These are phyloP conservation scores for Hydrangea macrophylla DNA, from an alignment of 148 eudicot species.

Conservation along the genomic window DNA sequence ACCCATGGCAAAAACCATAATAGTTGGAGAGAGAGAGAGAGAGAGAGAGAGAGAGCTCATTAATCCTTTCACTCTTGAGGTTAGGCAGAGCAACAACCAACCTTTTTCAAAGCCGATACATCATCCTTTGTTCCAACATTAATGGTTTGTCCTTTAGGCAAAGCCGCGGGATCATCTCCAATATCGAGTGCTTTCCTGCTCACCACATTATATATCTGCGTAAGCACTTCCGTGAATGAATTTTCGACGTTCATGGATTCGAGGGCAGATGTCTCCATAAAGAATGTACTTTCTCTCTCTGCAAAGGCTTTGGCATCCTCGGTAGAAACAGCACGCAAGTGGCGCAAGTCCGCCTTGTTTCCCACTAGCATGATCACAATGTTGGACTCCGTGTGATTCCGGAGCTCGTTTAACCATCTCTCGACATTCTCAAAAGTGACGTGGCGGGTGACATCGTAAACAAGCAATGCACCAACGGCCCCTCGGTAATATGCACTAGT, in stretches of 20 bases:
- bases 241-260: constrained; percentile 36
- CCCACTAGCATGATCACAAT: constrained; percentile 43
- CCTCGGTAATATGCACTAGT: constrained; percentile 46
- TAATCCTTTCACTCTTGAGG: neutral
- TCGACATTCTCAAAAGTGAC: constrained; percentile 39
- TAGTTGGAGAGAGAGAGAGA: too few species aligned
- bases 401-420: constrained; percentile 38
- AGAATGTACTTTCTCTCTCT: constrained; percentile 31
- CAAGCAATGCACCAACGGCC: constrained; percentile 40
- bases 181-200: constrained; percentile 38
- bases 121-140: constrained; percentile 31
- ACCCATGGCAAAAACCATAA: neutral
- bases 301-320: constrained; percentile 37
- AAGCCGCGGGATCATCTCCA: constrained; percentile 24
- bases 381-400: constrained; percentile 36
- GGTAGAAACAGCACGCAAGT: constrained; percentile 36
- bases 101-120: constrained; percentile 34
- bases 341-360: constrained; percentile 38
- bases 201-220: constrained; percentile 33
- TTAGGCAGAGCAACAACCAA: constrained; percentile 34
- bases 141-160: constrained; percentile 38
- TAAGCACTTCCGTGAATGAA: constrained; percentile 37
- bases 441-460: constrained; percentile 33
- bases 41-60: neutral
- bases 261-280: constrained; percentile 39